Conservation (phyloP, 768 basidiomycete genomes). For the Hortiboletus flavorubellus region DNA sequence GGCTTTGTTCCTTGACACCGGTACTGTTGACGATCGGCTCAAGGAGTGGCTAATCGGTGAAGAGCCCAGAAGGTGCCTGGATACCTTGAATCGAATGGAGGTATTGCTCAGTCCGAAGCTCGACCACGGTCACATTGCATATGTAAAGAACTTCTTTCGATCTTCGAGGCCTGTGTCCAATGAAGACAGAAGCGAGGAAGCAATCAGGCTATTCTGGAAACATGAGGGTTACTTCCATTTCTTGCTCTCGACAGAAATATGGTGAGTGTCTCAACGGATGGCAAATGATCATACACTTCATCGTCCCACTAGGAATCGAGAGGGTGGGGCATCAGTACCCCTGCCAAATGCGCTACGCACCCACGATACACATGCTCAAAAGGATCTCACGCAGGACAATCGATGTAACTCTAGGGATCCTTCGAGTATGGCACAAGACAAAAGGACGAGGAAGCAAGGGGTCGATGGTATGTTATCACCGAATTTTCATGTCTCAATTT, state of each 20-base stretch:
- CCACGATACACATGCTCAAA: neutral
- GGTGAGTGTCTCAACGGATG: neutral
- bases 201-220: constrained; percentile 2
- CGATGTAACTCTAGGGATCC: too few relatives aligned
- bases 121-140: too few relatives aligned
- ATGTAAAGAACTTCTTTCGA: neutral
- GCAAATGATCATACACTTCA: neutral
- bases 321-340: neutral
- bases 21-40: too few relatives aligned
- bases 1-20: too few relatives aligned
- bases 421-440: neutral
- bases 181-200: constrained; percentile 4
- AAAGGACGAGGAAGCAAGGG: neutral
- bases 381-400: too few relatives aligned
- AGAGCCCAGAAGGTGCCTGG: too few relatives aligned
- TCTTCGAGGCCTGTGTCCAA: neutral
- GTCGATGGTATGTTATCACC: neutral
- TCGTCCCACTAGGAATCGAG: neutral
- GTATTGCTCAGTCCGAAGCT: too few relatives aligned
- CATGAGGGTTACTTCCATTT: constrained; percentile 8
- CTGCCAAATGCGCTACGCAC: too few relatives aligned
- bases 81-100: too few relatives aligned
- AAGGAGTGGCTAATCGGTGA: too few relatives aligned
- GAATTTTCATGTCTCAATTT: neutral
- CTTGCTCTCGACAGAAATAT: constrained; percentile 11